phyloP scores from a whole-genome alignment of 148 eudicot genomes.

The Chenopodium berlandieri region DNA sequence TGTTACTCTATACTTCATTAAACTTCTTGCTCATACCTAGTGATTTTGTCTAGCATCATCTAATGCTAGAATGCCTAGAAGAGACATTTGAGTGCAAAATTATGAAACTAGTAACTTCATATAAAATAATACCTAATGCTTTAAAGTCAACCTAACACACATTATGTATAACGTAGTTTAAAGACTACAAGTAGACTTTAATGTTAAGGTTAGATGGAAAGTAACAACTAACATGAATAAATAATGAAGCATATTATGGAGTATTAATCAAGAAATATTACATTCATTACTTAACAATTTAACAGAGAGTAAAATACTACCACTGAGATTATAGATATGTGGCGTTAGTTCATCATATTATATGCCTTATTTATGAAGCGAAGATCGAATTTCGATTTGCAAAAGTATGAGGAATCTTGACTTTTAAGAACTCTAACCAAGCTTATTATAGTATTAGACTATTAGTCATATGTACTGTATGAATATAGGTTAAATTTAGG shows the following conservation, averaged over 20 bases:
- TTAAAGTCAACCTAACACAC: constrained; percentile 1
- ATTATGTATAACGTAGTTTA: neutral
- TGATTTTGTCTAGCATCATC: no score
- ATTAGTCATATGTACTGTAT: neutral
- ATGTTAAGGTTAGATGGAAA: constrained; percentile 17
- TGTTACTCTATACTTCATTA: no score
- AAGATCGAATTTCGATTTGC: neutral
- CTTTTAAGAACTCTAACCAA: constrained; percentile 10
- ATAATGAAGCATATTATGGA: constrained; percentile 11
- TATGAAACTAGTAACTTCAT: no score
- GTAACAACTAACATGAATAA: constrained; percentile 14
- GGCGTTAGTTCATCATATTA: constrained; percentile 9
- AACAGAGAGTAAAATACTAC: neutral
- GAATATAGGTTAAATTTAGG: neutral
- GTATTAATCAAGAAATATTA: constrained; percentile 14
- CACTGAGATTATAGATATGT: neutral
- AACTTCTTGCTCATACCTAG: no score
- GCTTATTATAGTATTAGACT: neutral
- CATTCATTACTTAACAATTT: constrained; percentile 1
- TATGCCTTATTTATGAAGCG: constrained; percentile 8
- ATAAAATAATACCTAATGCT: neutral
- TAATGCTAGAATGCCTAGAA: no score
- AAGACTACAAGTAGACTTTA: constrained; percentile 5
- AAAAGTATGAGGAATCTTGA: constrained; percentile 6
- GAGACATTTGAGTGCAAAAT: no score